A percentile compares a stretch with the other conserved stretches of the same genome.
phyloP scores from a whole-genome alignment of 495 filamentous ascomycete species.

The Staphylotrichum tortipilum region DNA sequence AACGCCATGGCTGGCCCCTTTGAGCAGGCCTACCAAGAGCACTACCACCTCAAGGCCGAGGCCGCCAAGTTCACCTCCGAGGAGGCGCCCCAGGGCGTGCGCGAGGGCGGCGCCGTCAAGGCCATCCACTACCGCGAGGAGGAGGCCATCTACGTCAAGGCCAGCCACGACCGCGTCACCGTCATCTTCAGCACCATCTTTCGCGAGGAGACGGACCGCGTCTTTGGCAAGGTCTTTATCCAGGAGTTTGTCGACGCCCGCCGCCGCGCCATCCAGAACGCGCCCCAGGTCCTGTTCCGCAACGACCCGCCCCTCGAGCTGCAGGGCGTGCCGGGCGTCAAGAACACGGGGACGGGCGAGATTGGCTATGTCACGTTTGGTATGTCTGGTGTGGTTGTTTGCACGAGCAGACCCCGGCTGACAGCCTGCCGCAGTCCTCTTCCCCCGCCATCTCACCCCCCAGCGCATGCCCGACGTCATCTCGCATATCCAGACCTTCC shows the following conservation, averaged over 20 bases:
- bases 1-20: constrained; percentile 98
- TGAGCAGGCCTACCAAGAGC: constrained; percentile 90
- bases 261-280: constrained; percentile 91
- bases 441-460: constrained; percentile 84
- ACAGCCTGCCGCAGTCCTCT: constrained; percentile 66
- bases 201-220: constrained; percentile 90
- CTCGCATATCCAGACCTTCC: constrained; percentile 98
- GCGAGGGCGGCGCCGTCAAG: constrained; percentile 87
- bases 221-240: constrained; percentile 92
- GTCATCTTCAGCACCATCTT: constrained; percentile 99
- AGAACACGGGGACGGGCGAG: constrained; percentile 62
- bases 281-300: constrained; percentile 93
- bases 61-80: constrained; percentile 86
- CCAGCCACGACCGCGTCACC: constrained; percentile 90
- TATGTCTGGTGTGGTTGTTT: constrained; percentile 32
- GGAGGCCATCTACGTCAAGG: constrained; percentile 99
- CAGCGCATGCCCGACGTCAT: constrained; percentile 91
- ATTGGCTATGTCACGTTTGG: constrained; percentile 98
- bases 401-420: not conserved
- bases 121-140: constrained; percentile 96
- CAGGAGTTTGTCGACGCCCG: constrained; percentile 95
- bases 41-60: constrained; percentile 73
- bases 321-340: constrained; percentile 73
- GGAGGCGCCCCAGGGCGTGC: constrained; percentile 78
- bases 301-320: constrained; percentile 92